Conservation (phyloP, 306 rosid genomes). For the Cajanus cajan region DNA sequence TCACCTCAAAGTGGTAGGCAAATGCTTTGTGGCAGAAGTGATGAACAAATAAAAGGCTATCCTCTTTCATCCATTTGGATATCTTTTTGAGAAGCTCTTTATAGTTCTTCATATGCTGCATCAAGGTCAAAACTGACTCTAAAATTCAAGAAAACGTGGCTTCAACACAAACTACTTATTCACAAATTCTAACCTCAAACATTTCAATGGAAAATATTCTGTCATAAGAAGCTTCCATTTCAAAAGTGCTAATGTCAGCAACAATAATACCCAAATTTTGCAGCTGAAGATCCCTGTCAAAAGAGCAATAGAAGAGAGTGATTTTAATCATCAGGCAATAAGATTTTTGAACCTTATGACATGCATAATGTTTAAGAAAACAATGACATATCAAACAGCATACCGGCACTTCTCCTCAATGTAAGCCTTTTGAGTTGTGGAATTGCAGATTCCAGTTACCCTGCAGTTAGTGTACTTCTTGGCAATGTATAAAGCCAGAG, state of each 20-base stretch:
- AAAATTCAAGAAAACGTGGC: background rate
- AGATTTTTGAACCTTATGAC: background rate
- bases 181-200: conserved; percentile 69
- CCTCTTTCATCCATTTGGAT: conserved; percentile 85
- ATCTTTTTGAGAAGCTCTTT: conserved; percentile 83
- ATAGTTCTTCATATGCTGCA: conserved; percentile 96
- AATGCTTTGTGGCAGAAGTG: conserved; percentile 80
- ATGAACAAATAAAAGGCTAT: conserved; percentile 72
- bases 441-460: conserved; percentile 91
- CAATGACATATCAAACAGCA: conserved; percentile 6
- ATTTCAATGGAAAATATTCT: conserved; percentile 81
- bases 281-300: conserved; percentile 62
- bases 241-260: conserved; percentile 72
- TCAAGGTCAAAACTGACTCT: conserved; percentile 10
- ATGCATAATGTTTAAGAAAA: conserved; percentile 14
- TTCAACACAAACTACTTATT: background rate
- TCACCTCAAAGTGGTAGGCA: conserved; percentile 96
- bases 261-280: conserved; percentile 71
- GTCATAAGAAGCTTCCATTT: conserved; percentile 83
- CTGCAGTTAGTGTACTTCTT: conserved; percentile 61
- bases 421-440: conserved; percentile 68
- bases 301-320: background rate
- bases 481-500: conserved; percentile 71
- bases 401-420: conserved; percentile 69
- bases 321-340: conserved; percentile 19